phyloP scores from a whole-genome alignment of 1,284 basidiomycete genomes.

The Ustilago bromivora region DNA sequence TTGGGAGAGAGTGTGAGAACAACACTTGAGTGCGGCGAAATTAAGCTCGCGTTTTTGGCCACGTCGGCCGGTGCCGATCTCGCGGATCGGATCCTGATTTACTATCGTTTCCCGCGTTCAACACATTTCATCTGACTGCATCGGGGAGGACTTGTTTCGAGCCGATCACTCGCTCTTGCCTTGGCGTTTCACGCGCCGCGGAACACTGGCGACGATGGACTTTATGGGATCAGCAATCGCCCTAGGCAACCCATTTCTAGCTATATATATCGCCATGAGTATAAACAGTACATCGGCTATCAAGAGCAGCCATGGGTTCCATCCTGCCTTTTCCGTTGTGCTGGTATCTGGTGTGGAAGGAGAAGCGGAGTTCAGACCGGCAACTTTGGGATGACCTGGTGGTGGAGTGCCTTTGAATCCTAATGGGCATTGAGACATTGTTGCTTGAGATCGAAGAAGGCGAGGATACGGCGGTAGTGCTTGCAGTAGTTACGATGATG shows the following conservation, averaged over 20 bases:
- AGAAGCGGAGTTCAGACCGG: slow-evolving; percentile 15
- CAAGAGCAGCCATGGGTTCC: slow-evolving; percentile 49
- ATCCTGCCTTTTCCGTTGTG: slow-evolving; percentile 13
- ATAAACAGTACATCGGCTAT: slow-evolving; percentile 34
- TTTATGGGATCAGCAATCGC: slow-evolving; percentile 24
- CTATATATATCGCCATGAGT: slow-evolving; percentile 35
- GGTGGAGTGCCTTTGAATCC: slow-evolving; percentile 56
- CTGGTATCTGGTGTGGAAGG: neutral
- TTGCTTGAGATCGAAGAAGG: neutral
- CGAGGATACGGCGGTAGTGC: neutral
- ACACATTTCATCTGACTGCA: too few species aligned
- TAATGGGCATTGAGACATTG: slow-evolving; percentile 44
- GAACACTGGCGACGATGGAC: neutral
- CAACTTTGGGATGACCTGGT: slow-evolving; percentile 49
- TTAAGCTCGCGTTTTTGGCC: neutral
- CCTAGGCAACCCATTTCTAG: slow-evolving; percentile 36
- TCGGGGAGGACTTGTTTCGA: too few species aligned
- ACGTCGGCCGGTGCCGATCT: neutral
- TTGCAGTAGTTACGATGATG: neutral
- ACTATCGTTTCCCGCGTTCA: too few species aligned
- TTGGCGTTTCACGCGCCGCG: slow-evolving; percentile 7
- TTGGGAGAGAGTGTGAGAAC: slow-evolving; percentile 10
- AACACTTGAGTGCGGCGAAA: slow-evolving; percentile 16
- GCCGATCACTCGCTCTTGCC: slow-evolving; percentile 15
- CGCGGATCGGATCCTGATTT: neutral